Conservation (phyloP, 1,139 yeast genomes). For the Nematodospora anomalae region DNA sequence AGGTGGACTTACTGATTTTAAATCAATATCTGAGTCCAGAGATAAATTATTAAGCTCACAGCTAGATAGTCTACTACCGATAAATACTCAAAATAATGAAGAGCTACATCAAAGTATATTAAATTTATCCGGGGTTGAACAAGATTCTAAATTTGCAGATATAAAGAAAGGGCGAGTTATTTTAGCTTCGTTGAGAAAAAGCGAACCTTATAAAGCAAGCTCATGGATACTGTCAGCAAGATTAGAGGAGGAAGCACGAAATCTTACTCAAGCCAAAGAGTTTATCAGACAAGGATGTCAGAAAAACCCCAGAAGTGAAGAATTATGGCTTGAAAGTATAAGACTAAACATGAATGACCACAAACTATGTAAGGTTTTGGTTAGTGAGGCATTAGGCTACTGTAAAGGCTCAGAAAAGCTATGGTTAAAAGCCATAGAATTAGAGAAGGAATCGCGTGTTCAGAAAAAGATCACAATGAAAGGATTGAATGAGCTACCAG, state of each 20-base stretch:
- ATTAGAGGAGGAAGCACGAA: constrained; percentile 67
- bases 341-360: constrained; percentile 57
- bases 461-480: constrained; percentile 60
- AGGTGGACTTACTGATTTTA: constrained; percentile 38
- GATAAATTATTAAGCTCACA: constrained; percentile 52
- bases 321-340: constrained; percentile 80
- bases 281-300: constrained; percentile 73
- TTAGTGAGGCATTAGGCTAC: constrained; percentile 63
- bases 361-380: constrained; percentile 51
- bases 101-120: constrained; percentile 14
- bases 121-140: constrained; percentile 11
- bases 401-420: constrained; percentile 57
- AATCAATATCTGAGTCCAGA: constrained; percentile 52
- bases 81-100: constrained; percentile 44
- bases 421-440: constrained; percentile 71
- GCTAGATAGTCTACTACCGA: constrained; percentile 33
- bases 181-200: constrained; percentile 64
- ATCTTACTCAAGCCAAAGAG: constrained; percentile 55
- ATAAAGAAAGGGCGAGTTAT: constrained; percentile 53
- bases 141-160: constrained; percentile 16
- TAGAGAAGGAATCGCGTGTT: constrained; percentile 57
- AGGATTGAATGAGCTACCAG: constrained; percentile 56
- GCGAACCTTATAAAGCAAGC: constrained; percentile 71
- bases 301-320: constrained; percentile 64
- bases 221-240: constrained; percentile 91